Conservation (phyloP, 345 rosid species). For the Moricandia moricandioides region DNA sequence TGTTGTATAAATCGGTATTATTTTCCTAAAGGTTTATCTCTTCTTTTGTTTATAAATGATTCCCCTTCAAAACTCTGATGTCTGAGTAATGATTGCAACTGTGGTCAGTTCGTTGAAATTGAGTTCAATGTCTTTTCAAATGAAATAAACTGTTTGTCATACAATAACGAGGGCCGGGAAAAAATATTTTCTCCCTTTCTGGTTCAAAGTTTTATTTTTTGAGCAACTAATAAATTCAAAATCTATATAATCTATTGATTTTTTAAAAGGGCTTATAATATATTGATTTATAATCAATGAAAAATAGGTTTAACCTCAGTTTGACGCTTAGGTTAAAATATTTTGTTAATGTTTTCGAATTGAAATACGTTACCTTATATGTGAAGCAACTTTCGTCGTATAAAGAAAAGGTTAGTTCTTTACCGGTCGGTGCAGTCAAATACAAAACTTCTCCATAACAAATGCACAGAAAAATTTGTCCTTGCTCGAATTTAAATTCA, state of each 20-base stretch:
- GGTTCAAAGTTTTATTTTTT: neutral
- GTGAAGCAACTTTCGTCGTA: constrained; percentile 36
- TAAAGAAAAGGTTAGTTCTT: constrained; percentile 27
- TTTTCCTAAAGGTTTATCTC: neutral
- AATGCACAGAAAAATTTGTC: constrained; percentile 23
- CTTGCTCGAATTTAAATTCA: constrained; percentile 35
- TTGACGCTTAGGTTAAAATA: constrained; percentile 10
- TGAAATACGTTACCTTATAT: constrained; percentile 10
- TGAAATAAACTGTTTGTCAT: constrained; percentile 18
- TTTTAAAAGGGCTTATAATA: no score
- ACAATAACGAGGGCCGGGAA: neutral
- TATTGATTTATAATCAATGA: neutral
- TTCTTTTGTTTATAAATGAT: neutral
- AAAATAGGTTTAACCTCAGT: constrained; percentile 7
- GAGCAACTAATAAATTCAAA: neutral
- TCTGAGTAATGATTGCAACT: constrained; percentile 27
- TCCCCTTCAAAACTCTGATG: neutral
- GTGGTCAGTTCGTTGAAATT: constrained; percentile 27
- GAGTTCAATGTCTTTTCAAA: neutral
- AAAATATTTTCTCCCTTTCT: neutral
- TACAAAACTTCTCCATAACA: constrained; percentile 26
- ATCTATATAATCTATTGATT: neutral
- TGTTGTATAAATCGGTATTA: constrained; percentile 12
- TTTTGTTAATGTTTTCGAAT: neutral
- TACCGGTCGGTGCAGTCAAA: constrained; percentile 2